phyloP scores from a whole-genome alignment of 495 filamentous ascomycete genomes.

The Xylaria sp. region DNA sequence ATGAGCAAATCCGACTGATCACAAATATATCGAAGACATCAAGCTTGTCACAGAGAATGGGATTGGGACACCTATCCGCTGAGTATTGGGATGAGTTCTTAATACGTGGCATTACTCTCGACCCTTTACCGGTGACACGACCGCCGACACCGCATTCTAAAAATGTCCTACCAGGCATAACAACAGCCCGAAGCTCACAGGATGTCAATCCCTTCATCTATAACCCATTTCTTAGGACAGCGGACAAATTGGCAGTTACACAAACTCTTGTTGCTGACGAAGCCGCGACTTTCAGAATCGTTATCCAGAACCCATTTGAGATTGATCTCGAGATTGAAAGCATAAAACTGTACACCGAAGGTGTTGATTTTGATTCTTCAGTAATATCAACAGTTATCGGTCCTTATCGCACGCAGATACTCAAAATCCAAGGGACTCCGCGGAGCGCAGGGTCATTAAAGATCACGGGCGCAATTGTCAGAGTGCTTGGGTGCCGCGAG shows the following conservation, averaged over 20 bases:
- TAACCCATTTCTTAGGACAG: slow-evolving; percentile 81
- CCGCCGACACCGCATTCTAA: slow-evolving; percentile 76
- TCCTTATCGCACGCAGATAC: slow-evolving; percentile 79
- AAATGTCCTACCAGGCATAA: slow-evolving; percentile 70
- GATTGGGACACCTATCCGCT: slow-evolving; percentile 70
- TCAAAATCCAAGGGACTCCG: slow-evolving; percentile 74
- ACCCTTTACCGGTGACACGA: slow-evolving; percentile 52
- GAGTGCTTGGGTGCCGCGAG: slow-evolving; percentile 80
- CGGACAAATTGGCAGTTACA: slow-evolving; percentile 63
- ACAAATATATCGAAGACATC: slow-evolving; percentile 87
- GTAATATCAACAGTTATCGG: slow-evolving; percentile 72
- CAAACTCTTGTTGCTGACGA: slow-evolving; percentile 78
- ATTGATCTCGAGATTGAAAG: slow-evolving; percentile 89
- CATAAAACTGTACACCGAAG: slow-evolving; percentile 75
- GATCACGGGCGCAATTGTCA: slow-evolving; percentile 80
- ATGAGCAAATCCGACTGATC: slow-evolving; percentile 82
- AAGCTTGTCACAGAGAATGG: slow-evolving; percentile 74
- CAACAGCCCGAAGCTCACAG: slow-evolving; percentile 57
- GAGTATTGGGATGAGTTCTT: slow-evolving; percentile 98
- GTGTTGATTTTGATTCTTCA: slow-evolving; percentile 70
- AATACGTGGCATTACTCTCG: slow-evolving; percentile 77
- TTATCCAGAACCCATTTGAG: slow-evolving; percentile 92
- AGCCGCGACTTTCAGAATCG: slow-evolving; percentile 74
- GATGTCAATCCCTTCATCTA: slow-evolving; percentile 89
- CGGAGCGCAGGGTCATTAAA: slow-evolving; percentile 68